Evolutionary conservation across 2,329 filamentous ascomycete genomes (phyloP).

Genomic region (Xylariales sp.): DNA sequence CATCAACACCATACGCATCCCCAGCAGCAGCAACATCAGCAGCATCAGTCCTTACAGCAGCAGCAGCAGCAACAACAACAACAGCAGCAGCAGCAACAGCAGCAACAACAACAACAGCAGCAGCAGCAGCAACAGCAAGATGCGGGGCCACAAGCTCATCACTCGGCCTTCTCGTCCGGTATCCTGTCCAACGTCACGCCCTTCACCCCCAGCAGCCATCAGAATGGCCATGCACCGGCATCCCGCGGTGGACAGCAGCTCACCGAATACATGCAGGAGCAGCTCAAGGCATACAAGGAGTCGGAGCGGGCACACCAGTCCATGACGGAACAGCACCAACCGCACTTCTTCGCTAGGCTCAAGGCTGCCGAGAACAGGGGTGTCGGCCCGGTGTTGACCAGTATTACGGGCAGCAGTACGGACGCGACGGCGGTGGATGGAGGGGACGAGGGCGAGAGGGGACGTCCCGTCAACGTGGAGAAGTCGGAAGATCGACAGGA

Average conservation of each 20-base stretch:
- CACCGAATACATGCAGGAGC: constrained; percentile 79
- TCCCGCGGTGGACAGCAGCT: constrained; percentile 46
- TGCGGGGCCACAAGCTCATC: constrained; percentile 55
- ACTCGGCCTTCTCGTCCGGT: constrained; percentile 58
- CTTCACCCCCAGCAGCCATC: constrained; percentile 49
- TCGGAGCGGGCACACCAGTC: constrained; percentile 67
- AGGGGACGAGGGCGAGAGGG: constrained; percentile 51
- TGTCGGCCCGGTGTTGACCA: constrained; percentile 50
- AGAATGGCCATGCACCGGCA: constrained; percentile 51
- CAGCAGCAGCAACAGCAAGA: constrained; percentile 58
- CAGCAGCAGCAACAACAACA: constrained; percentile 45
- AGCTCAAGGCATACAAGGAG: constrained; percentile 74
- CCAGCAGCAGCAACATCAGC: constrained; percentile 38
- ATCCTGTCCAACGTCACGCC: constrained; percentile 61
- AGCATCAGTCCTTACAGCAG: constrained; percentile 38
- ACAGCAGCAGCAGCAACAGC: constrained; percentile 44
- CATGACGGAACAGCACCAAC: constrained; percentile 63
- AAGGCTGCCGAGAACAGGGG: constrained; percentile 68
- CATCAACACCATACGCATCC: constrained; percentile 50
- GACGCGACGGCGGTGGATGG: constrained; percentile 46
- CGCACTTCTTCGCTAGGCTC: constrained; percentile 67
- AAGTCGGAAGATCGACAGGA: constrained; percentile 67
- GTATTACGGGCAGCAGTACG: constrained; percentile 32
- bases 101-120: constrained; percentile 59
- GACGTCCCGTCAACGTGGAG: constrained; percentile 61